Conservation (phyloP, 2,329 filamentous ascomycete genomes). For the Arthrocladium fulminans region DNA sequence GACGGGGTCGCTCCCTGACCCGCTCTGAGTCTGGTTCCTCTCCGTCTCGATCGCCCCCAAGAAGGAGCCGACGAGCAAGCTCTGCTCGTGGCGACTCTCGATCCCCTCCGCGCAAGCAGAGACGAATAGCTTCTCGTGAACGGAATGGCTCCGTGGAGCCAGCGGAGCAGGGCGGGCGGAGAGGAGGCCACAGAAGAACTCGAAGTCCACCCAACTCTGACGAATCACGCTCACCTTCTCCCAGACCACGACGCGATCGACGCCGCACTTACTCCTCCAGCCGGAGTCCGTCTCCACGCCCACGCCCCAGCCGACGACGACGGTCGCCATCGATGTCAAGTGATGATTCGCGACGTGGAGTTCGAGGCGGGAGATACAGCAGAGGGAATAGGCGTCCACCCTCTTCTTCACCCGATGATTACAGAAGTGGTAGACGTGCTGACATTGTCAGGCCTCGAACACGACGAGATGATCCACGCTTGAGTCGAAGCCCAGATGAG, state of each 20-base stretch:
- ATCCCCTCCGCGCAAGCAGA: slow-evolving; percentile 21
- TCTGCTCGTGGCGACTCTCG: slow-evolving; percentile 13
- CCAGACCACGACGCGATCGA: slow-evolving; percentile 38
- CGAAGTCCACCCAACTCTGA: slow-evolving; percentile 41
- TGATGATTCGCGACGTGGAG: slow-evolving; percentile 27
- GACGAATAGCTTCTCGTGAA: slow-evolving; percentile 28
- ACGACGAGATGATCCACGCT: slow-evolving; percentile 34
- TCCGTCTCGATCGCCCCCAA: slow-evolving; percentile 25
- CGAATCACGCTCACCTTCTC: slow-evolving; percentile 47
- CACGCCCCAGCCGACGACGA: slow-evolving; percentile 26
- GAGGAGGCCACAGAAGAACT: slow-evolving; percentile 36
- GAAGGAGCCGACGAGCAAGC: slow-evolving; percentile 4
- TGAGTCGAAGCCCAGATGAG: slow-evolving; percentile 32
- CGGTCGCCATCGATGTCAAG: slow-evolving; percentile 30
- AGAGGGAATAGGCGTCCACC: slow-evolving; percentile 37
- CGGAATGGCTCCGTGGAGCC: background rate
- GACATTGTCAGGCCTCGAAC: slow-evolving; percentile 41
- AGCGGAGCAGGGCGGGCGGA: background rate
- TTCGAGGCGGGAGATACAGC: slow-evolving; percentile 23
- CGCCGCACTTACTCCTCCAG: slow-evolving; percentile 33
- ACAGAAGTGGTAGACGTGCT: slow-evolving; percentile 38
- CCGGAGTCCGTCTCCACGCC: slow-evolving; percentile 31
- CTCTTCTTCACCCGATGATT: slow-evolving; percentile 34
- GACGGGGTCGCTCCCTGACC: slow-evolving; percentile 27
- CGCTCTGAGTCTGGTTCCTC: slow-evolving; percentile 27